phyloP scores from a whole-genome alignment of 2,329 filamentous ascomycete species.

The Botrytis squamosa region DNA sequence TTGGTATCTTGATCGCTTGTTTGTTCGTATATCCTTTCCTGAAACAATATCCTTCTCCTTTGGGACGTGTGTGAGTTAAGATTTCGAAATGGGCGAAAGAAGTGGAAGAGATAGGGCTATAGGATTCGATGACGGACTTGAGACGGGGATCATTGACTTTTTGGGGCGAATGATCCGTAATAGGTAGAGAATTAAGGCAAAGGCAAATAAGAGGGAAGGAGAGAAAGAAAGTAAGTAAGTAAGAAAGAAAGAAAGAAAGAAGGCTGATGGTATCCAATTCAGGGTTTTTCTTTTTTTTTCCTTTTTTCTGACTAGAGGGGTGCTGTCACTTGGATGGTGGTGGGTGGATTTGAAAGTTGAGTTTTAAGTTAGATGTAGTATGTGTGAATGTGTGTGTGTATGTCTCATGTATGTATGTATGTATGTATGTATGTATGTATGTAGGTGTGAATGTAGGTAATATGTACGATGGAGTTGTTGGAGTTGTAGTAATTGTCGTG shows the following conservation, averaged over 20 bases:
- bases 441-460: too few relatives aligned
- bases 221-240: not conserved
- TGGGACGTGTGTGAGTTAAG: not conserved
- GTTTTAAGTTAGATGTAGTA: not conserved
- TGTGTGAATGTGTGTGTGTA: not conserved
- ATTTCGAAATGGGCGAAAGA: not conserved
- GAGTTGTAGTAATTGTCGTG: not conserved
- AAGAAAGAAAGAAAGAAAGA: not conserved
- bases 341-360: not conserved
- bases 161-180: not conserved
- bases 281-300: not conserved
- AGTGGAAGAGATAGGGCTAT: not conserved
- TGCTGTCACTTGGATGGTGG: not conserved
- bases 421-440: too few relatives aligned
- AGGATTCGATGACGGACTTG: conserved; percentile 7
- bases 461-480: not conserved
- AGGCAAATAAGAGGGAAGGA: not conserved
- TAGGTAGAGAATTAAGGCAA: not conserved
- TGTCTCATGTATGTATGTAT: too few relatives aligned
- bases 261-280: not conserved
- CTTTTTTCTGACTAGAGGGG: not conserved
- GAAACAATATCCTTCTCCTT: not conserved
- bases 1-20: not conserved
- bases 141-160: not conserved
- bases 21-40: not conserved